These are phyloP conservation scores for Aspergillus jensenii DNA, from an alignment of 2,329 filamentous ascomycete genomes.

Conservation along the genomic window DNA sequence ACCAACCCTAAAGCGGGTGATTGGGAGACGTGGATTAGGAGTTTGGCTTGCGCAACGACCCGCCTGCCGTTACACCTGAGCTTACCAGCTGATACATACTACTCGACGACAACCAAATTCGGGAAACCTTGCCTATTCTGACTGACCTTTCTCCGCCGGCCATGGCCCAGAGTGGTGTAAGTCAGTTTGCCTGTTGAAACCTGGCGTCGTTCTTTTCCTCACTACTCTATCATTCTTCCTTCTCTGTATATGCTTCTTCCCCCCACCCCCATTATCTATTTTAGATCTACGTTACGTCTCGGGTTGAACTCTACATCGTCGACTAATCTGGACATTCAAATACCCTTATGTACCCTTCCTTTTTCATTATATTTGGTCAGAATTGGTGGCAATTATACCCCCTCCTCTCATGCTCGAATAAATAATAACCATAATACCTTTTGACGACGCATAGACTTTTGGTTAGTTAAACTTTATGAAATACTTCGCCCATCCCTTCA, in stretches of 20 bases:
- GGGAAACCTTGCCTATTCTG: background rate
- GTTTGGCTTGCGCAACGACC: slow-evolving; percentile 47
- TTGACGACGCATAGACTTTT: background rate
- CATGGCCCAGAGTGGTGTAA: background rate
- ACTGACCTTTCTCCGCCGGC: background rate
- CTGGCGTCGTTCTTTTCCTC: background rate
- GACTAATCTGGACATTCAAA: background rate
- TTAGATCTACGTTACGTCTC: background rate
- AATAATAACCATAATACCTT: background rate
- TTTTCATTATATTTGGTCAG: background rate
- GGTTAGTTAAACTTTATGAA: background rate
- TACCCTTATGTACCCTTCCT: slow-evolving; percentile 1
- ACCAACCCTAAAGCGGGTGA: slow-evolving; percentile 45
- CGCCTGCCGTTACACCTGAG: slow-evolving; percentile 19
- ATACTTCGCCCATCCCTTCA: too few species aligned
- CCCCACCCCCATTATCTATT: background rate
- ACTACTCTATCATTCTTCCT: background rate
- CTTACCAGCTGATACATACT: slow-evolving; percentile 1
- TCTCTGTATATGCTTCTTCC: background rate
- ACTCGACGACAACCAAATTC: background rate
- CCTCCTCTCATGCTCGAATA: background rate
- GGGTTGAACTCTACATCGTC: background rate
- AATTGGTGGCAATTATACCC: slow-evolving; percentile 2
- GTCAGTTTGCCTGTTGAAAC: too few species aligned
- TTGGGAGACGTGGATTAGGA: slow-evolving; percentile 50